A percentile compares a stretch with the other conserved stretches of the same genome.
Evolutionary conservation across 768 basidiomycete species (phyloP).

Genomic region (button mushroom (Agaricus bisporus)): DNA sequence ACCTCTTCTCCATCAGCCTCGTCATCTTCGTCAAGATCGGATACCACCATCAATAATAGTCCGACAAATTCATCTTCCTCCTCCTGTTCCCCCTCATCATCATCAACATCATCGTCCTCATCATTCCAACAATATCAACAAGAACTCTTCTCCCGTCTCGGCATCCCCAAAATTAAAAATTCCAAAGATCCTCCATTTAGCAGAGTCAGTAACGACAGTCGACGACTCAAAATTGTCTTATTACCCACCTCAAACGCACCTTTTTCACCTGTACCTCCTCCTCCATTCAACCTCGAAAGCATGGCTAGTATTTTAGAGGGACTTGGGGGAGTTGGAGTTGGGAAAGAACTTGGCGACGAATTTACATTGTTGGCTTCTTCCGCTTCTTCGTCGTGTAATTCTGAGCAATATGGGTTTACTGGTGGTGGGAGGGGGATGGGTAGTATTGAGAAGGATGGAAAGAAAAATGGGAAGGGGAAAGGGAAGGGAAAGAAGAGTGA

Average conservation of each 20-base stretch:
- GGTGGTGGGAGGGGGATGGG: slow-evolving; percentile 12
- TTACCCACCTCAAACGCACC: slow-evolving; percentile 22
- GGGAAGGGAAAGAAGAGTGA: slow-evolving; percentile 19
- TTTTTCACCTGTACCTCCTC: not conserved
- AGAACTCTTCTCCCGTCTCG: slow-evolving; percentile 22
- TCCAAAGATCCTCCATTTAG: slow-evolving; percentile 48
- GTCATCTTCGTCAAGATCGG: slow-evolving; percentile 10
- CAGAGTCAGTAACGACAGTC: slow-evolving; percentile 42
- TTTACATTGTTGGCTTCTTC: too few relatives aligned
- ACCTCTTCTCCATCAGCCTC: not conserved
- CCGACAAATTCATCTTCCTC: not conserved
- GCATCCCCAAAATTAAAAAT: slow-evolving; percentile 33
- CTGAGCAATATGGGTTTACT: slow-evolving; percentile 9
- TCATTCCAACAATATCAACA: not conserved
- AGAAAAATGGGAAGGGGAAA: not conserved
- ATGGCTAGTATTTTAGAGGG: not conserved
- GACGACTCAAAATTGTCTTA: slow-evolving; percentile 46
- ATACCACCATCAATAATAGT: not conserved
- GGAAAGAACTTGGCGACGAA: too few relatives aligned
- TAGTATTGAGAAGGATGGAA: too few relatives aligned
- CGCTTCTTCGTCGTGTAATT: not conserved
- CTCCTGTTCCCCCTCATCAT: too few relatives aligned
- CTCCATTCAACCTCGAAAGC: slow-evolving; percentile 4
- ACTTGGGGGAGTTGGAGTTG: too few relatives aligned
- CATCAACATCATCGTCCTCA: not conserved